Base-by-base conservation (phyloP, 2,329 filamentous ascomycete species). In the Daldinia sp. region DNA sequence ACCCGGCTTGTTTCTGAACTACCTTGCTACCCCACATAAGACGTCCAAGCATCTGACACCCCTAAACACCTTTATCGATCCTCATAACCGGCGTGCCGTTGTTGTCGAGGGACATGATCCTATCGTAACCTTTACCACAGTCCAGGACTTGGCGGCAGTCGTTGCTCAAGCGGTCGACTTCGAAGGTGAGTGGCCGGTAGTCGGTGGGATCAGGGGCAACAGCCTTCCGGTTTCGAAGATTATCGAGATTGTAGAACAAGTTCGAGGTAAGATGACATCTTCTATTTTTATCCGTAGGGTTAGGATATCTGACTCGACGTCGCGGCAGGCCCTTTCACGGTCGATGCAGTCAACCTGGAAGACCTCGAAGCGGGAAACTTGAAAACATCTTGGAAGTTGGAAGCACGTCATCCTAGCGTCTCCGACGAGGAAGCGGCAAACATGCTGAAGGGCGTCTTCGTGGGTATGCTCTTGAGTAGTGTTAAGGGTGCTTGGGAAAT, bases 1-100 rank as follows among this genome's bases (percentile, higher is more conserved):
- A 34, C 82, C 82, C 0, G 84, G 83, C 0, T 67, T 85, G 1
- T 85, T 86, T 68, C 68, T 83, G 21, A 78, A 88, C 70, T 87
- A 87, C 73, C 76, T 86, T 30, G 82, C 82, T 1, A 80, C 75
- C 51, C 85, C 85, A 0, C 70, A 82, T 58, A 76, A 79, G 39
- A 79, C 83, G 0, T 71, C 79, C 5, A 82, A 79, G 32, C 74
- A 83, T 29, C 68, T 87, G 0, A 67, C 74, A 1, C 73, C 77
- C 0, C 69, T 82, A 1, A 72, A 82, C 13, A 76, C 66, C 0
- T 60, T 75, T 1, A 71, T 82, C 29, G 76, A 82, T 67, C 79
- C 80, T 29, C n/a, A 78, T 10, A 71, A 76, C 4, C 72, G 76
- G 1, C 79, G 80, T 10, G 81, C 78, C 0, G 75, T 85, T 1